Base-by-base conservation (phyloP, 1,284 basidiomycete genomes). In the Bjerkandera adusta region DNA sequence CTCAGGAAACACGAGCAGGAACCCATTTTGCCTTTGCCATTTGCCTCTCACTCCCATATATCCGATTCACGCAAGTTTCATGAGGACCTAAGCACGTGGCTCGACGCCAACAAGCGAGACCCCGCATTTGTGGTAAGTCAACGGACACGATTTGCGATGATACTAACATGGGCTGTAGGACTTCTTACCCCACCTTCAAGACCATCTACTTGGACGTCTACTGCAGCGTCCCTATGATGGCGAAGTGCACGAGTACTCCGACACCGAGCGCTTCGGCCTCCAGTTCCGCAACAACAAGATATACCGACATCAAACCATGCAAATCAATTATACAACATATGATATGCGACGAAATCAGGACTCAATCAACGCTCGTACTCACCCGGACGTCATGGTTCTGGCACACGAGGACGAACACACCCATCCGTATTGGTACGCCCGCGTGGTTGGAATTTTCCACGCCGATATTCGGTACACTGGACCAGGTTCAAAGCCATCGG, bases 311-410 rank as follows among this genome's bases (percentile, higher is more conserved):
- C 59, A 63, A 15, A 52, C 52, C 0, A 32, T 69, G 13, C 55
- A 57, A 0, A 44, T 76, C 41, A 72, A 75, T 43, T 75, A 70
- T 51, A 76, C 70, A 0, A 73, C 69, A 1, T 76, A 77, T 47
- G 65, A 77, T 42, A 43, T 72, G 11, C 58, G 60, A 1, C 59
- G 64, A 3, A 57, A 57, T 5, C 66, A 69, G 42, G 73, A 76
- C 45, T 58, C 55, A 1, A 52, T 76, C 41, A 74, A 70, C 39
- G 67, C 64, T 0, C 39, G 53, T 1, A 61, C 57, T 1, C 59
- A 62, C 26, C 26, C 61, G 3, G 59, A 72, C 50, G 49, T 75
- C 21, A 71, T 74, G 65, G 51, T 70, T 1, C 48, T 57, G 3
- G 54, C 62, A 3, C 49, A 46, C 4, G 61, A 68, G 20, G 53